Evolutionary conservation across 495 filamentous ascomycete genomes (phyloP), one percentile per base, ranked within the genome.

Genomic region (Penicillium waksmanii): DNA sequence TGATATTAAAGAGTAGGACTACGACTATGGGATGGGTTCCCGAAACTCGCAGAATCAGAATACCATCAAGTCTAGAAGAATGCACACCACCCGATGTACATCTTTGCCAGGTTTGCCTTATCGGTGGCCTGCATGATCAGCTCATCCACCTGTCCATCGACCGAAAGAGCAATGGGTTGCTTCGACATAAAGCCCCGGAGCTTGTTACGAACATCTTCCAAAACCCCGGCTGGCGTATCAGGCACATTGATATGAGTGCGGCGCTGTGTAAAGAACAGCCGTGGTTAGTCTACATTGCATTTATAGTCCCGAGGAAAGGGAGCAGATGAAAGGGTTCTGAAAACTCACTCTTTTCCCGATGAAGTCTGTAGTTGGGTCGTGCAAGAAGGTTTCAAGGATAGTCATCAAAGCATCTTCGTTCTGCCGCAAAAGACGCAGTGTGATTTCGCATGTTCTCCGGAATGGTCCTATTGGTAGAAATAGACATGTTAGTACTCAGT

Each of bases 21-120:
- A 31, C 6, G 5, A 9, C 23, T 38, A 38, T 18, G 42, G 17
- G 17, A 44, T 17, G 42, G 36, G 12, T 18, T 6, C 18, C 1
- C 0, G 21, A 38, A 43, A 57, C 27, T 31, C 6, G 54, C 10
- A 48, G 23, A 11, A 48, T 11, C 7, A 62, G 58, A 54, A 51
- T 63, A 44, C 27, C 5, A 11, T 8, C 56, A 50, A 47, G 4
- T 46, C 75, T 64, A 97, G 62, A 96, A 87, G 68, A 97, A 98
- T 19, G 94, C 84, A 81, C 92, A 96, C 95, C 95, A 98, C 23
- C 95, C 95, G 75, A 98, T 95, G 74, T 98, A 98, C 95, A 98
- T 98, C 6, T 82, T 82, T 15, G 89, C 83, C 71, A 99, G 75
- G 65, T 90, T 93, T 65, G 68, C 83, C 47, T 86, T 85, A 71